Conservation (phyloP, 2,329 filamentous ascomycete genomes). For the Claviceps spartinae region DNA sequence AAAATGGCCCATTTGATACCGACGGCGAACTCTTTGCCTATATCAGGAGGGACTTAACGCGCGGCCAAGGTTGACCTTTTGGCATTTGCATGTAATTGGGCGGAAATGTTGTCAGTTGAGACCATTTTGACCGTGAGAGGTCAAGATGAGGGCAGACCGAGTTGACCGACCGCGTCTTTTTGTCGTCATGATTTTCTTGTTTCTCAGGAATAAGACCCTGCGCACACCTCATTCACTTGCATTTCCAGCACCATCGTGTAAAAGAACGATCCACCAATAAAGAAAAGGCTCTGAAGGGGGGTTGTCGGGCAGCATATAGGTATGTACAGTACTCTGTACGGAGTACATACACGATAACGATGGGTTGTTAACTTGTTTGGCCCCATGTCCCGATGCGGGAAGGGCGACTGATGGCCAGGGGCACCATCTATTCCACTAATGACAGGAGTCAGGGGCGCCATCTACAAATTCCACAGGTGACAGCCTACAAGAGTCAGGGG, state of each 20-base stretch:
- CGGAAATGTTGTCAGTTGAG: not conserved
- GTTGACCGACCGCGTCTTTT: not conserved
- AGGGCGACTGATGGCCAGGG: not conserved
- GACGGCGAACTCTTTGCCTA: not conserved
- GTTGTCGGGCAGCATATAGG: not conserved
- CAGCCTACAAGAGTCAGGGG: too few relatives aligned
- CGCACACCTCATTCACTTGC: too few relatives aligned
- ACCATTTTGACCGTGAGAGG: not conserved
- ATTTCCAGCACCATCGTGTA: too few relatives aligned
- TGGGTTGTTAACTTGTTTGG: not conserved
- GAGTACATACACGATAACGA: too few relatives aligned
- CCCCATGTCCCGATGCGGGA: not conserved
- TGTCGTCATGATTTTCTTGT: not conserved
- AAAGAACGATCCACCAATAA: not conserved
- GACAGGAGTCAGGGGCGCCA: not conserved
- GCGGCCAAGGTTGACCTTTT: conserved; percentile 2
- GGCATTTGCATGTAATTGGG: not conserved
- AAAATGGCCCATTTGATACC: conserved; percentile 4
- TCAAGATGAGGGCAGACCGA: not conserved
- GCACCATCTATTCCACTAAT: not conserved
- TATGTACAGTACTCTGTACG: too few relatives aligned
- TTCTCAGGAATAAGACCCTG: not conserved
- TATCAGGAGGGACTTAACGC: conserved; percentile 1
- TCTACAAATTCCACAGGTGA: not conserved
- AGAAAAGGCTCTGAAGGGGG: not conserved